Evolutionary conservation across 768 basidiomycete species (phyloP), one percentile per base, ranked within the genome.

Genomic region (Tylopilus sp.): DNA sequence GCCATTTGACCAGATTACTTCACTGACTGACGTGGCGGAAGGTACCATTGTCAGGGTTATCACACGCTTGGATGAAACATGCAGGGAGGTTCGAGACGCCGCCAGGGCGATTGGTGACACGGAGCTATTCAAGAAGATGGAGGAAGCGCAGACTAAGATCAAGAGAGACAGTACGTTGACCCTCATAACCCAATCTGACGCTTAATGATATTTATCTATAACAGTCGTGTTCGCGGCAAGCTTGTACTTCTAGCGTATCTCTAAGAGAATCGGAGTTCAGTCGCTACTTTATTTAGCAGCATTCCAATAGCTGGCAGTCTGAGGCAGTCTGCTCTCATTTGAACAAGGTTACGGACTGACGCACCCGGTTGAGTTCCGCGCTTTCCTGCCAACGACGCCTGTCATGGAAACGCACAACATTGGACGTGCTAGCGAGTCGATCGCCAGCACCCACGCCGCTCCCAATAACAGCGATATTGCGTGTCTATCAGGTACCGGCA

Each of bases 21-120:
- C 79, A 3, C 72, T 99, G 52, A 99, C 97, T 0, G 97, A 98
- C 66, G 88, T 97, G 13, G 83, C 91, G 6, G 97, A 99, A 68
- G 97, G 97, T 0, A 98, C 95, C 0, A 94, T 99, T 56, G 97
- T 99, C 13, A 82, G 97, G 41, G 89, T 91, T 48, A 98, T 99
- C 64, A 98, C 92, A 3, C 83, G 97, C 10, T 73, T 98, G 44
- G 97, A 99, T 63, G 95, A 98, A 71, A 95, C 94, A 0, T 98
- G 97, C 68, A 77, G 95, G 42, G 97, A 99, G 70, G 94, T 99
- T 6, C 72, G 95, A 60, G 97, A 99, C 69, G 95, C 95, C 3
- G 97, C 97, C 7, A 81, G 97, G 30, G 95, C 98, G 35, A 97
- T 98, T 47, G 97, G 97, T 3, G 97, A 98, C 69, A 87, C 88